Conservation (phyloP, 768 basidiomycete genomes). For the Rhizopogon roseolus region DNA sequence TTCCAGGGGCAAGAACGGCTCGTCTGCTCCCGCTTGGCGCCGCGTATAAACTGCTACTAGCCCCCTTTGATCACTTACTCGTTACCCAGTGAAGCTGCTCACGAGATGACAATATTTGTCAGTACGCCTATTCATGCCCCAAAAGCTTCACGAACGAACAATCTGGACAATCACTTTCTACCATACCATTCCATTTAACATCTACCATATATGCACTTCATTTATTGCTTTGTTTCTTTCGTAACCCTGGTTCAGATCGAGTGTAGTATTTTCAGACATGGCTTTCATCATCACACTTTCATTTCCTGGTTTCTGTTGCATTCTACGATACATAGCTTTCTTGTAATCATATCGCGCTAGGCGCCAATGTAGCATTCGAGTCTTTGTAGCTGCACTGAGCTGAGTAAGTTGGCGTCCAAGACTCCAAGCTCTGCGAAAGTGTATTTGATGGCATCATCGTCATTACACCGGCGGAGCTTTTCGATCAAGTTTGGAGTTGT, state of each 20-base stretch:
- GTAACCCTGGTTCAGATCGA: constrained; percentile 14
- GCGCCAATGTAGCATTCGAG: neutral
- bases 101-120: constrained; percentile 6
- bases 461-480: too few relatives aligned
- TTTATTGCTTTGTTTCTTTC: constrained; percentile 16
- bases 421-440: too few relatives aligned
- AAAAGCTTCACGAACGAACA: constrained; percentile 20
- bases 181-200: constrained; percentile 28
- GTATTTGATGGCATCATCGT: neutral
- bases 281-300: constrained; percentile 6
- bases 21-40: constrained; percentile 42
- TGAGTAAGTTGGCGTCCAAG: too few relatives aligned
- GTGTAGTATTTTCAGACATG: constrained; percentile 18
- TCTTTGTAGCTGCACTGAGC: too few relatives aligned
- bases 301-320: constrained; percentile 19
- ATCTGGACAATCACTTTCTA: constrained; percentile 22
- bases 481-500: too few relatives aligned
- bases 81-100: neutral
- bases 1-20: constrained; percentile 23
- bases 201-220: constrained; percentile 23
- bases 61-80: neutral
- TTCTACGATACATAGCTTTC: constrained; percentile 21
- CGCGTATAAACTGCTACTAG: constrained; percentile 35
- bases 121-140: constrained; percentile 19
- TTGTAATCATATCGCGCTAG: constrained; percentile 19